These are phyloP conservation scores for Globisporangium carolinianum DNA, from an alignment of 352 stramenopile genomes.

Conservation along the genomic window DNA sequence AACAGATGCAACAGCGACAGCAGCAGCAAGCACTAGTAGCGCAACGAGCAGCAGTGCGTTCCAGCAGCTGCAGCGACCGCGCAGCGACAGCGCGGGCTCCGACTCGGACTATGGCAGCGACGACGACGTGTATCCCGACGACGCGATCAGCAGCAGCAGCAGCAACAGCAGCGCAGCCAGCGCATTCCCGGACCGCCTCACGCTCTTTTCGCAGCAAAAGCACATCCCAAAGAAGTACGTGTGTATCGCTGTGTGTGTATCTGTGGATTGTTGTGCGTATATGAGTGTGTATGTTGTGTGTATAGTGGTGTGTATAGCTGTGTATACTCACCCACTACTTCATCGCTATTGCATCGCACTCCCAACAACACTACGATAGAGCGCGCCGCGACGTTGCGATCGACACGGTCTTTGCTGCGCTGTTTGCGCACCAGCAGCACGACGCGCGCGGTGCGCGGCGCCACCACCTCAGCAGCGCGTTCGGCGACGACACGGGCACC, in stretches of 20 bases:
- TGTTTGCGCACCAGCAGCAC: slow-evolving; percentile 42
- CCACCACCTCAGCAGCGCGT: slow-evolving; percentile 23
- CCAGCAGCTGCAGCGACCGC: slow-evolving; percentile 21
- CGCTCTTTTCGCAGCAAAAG: slow-evolving; percentile 8
- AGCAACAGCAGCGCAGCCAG: slow-evolving; percentile 14
- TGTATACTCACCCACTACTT: too few relatives aligned
- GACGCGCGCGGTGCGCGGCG: slow-evolving; percentile 4
- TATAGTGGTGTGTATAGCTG: too few relatives aligned
- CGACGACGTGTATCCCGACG: slow-evolving; percentile 65
- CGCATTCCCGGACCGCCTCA: slow-evolving; percentile 27
- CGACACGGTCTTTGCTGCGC: slow-evolving; percentile 70
- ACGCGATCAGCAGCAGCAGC: slow-evolving; percentile 8
- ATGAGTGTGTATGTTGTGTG: background rate
- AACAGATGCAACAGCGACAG: background rate
- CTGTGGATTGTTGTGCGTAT: background rate
- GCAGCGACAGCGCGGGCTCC: slow-evolving; percentile 35
- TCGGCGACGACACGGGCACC: slow-evolving; percentile 69
- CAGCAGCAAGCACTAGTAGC: slow-evolving; percentile 6
- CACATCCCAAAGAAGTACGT: slow-evolving; percentile 30
- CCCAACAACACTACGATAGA: slow-evolving; percentile 11
- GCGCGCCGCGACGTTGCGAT: slow-evolving; percentile 78
- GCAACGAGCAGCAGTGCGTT: slow-evolving; percentile 7
- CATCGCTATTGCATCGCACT: background rate
- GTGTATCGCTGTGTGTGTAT: background rate
- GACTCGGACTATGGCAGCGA: slow-evolving; percentile 41